Base-by-base conservation (phyloP, 345 rosid species). In the Gossypium rotundifolium region DNA sequence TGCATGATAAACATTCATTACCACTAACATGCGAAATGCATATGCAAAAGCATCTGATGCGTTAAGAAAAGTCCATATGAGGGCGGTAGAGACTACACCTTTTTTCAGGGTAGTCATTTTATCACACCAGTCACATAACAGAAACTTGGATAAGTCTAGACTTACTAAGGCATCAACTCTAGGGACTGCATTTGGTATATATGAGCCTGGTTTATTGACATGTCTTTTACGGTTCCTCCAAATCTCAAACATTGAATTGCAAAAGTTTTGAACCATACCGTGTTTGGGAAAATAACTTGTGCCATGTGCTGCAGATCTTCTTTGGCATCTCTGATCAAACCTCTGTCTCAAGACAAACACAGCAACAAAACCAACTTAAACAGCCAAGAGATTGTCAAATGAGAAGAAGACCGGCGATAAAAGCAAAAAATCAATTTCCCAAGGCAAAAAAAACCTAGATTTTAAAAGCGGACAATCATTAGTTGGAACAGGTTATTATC, bases 301-400 rank as follows among this genome's bases (percentile, higher is more conserved):
- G 89, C 92, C 70, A 91, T 86, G 77, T 86, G 85, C 78, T 73
- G 83, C 65, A 90, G 87, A 80, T 89, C 88, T 68, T 90, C 91
- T 53, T 78, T 89, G 13, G 93, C 85, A 78, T 89, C 92, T 82
- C 83, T 68, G 48, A 87, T 74, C 80, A 86, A 78, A 62, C 77
- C 66, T 80, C 85, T 90, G 75, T 89, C 92, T 81, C 84, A 60
- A 49, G 40, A 89, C 81, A 83, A 84, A 94, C 33, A 90, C 88
- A 17, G 92, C 92, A 12, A 88, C 77, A 20, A 93, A 89, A 29
- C 96, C 98, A 77, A 92, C 96, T 97, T 87, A 38, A 13, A 74
- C 25, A 71, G 79, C 70, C 69, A 65, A 3, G 33, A 72, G 59
- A 45, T 11, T 18, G 29, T 59, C 29, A 16, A 16, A 51, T 66